Evolutionary conservation across 192 early-diverging fungal genomes (phyloP).

Genomic region (Coemansia sp.): DNA sequence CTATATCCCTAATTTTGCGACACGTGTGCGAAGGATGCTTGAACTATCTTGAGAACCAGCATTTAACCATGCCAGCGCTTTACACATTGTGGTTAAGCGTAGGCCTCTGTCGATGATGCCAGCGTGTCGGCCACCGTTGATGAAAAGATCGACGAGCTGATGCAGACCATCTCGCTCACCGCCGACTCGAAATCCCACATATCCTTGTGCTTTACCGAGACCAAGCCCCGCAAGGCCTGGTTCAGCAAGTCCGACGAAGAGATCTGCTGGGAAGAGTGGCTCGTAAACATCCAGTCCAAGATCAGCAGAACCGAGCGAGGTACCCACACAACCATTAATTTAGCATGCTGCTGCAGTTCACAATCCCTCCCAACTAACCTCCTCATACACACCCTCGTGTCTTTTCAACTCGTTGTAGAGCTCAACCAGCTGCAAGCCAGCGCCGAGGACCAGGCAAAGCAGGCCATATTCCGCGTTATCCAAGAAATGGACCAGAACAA

Average conservation of each 20-base stretch:
- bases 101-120: conserved; percentile 30
- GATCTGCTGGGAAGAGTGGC: conserved; percentile 51
- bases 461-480: conserved; percentile 27
- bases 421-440: conserved; percentile 12
- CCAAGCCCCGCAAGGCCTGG: conserved; percentile 38
- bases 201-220: conserved; percentile 39
- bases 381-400: neutral
- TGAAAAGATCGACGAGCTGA: conserved; percentile 28
- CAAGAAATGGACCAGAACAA: conserved; percentile 35
- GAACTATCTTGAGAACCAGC: too few species aligned
- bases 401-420: conserved; percentile 7
- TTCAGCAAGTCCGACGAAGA: conserved; percentile 46
- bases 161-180: conserved; percentile 25
- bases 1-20: too few species aligned
- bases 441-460: conserved; percentile 29
- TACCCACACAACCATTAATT: neutral
- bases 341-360: too few species aligned
- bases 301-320: conserved; percentile 10
- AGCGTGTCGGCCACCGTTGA: conserved; percentile 20
- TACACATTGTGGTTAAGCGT: neutral
- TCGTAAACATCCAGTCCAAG: conserved; percentile 13
- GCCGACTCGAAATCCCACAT: conserved; percentile 30
- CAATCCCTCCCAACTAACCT: neutral
- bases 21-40: too few species aligned
- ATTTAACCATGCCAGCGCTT: too few species aligned